Base-by-base conservation (phyloP, 805 yeast genomes). In the Cyberlindnera bimundalis region DNA sequence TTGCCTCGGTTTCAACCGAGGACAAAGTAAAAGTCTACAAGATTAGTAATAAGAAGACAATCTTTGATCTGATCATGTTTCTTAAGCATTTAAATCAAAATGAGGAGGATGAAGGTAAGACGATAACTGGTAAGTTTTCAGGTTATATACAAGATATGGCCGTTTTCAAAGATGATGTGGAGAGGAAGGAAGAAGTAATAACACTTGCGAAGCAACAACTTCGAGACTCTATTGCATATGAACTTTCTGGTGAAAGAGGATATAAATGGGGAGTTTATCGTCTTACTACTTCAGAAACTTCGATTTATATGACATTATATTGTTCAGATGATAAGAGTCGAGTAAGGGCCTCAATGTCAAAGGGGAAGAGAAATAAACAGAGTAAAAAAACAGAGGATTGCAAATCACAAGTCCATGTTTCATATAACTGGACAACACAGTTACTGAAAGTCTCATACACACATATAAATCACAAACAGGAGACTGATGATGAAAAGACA, bases 231-330 rank as follows among this genome's bases (percentile, higher is more conserved):
- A 21, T 42, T 6, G 37, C 35, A 4, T n/a, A 27, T 2, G 15
- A 24, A n/a, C 12, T 39, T 8, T 15, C 30, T 4, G 29, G 25
- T 5, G 5, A 9, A 2, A 16, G n/a, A 6, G 39, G 33, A 1
- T 38, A 38, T 33, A 43, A 39, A 28, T 43, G 47, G 47, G 35
- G 40, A 16, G 20, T 37, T 2, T 43, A 43, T 20, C 29, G 47
- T 10, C 29, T 43, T n/a, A 36, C 33, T 13, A 23, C 40, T 6
- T 24, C 40, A 1, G 41, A 28, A 9, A 30, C 13, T 3, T 20
- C 43, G 24, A 16, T 39, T 2, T 43, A 43, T 28, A 36, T 37
- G 35, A 43, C 47, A 13, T 16, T 43, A 15, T 35, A 39, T 33
- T 43, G 47, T 24, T 32, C 39, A n/a, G 39, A 34, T n/a, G 47